Base-by-base conservation (phyloP, 345 rosid genomes). In the Dimocarpus longan region DNA sequence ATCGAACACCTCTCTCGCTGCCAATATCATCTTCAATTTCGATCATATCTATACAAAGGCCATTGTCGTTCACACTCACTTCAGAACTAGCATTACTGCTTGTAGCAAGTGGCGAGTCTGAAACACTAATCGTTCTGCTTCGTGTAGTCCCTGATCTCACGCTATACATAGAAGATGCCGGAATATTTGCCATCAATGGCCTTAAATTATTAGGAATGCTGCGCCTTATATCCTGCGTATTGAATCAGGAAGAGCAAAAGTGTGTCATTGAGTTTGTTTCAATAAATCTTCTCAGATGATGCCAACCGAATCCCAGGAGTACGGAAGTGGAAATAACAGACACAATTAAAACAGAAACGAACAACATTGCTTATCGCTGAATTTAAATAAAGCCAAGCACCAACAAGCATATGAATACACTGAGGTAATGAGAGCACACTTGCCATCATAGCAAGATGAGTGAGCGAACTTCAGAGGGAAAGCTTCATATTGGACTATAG, bases 1-100 rank as follows among this genome's bases (percentile, higher is more conserved):
- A 94, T 43, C 83, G 84, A 74, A 89, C 87, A 56, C 86, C 91
- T 87, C 95, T 84, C 76, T 91, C 97, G 10, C 82, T 89, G 66
- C 87, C 90, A 57, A 88, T 81, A 8, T 91, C 93, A 22, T 93
- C 37, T 32, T 3, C 97, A 26, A 86, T 73, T 80, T 90, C 97
- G 16, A 75, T 88, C 67, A 82, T 89, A 54, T 95, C 92, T 78
- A 87, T 76, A 76, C 88, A 90, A 60, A 86, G 78, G 32, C 94
- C 92, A 71, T 90, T 93, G 75, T 90, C 91, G 81, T 87, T 90
- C 76, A 91, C 91, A 81, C 99, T 96, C 74, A 94, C 79, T 86
- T 96, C 99, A 3, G 99, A 96, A 82, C 98, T 94, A 54, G 95
- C 99, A 77, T 93, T 94, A 80, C 99, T 96, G 88, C 98, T 96